These are phyloP conservation scores for Clonostachys chloroleuca DNA, from an alignment of 2,329 filamentous ascomycete species.

Conservation along the genomic window DNA sequence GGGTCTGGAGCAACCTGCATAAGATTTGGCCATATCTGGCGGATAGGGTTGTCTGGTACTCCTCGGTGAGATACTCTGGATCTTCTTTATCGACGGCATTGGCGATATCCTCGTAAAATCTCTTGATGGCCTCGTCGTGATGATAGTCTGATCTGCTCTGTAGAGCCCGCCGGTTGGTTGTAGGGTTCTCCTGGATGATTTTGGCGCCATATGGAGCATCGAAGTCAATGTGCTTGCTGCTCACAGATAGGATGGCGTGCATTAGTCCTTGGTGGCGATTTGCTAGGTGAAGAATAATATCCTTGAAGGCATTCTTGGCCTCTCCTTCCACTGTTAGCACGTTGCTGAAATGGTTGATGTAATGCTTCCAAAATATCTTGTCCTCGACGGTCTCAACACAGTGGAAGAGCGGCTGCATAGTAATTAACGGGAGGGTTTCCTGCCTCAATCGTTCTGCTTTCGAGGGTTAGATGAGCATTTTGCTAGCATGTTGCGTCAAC, in stretches of 20 bases:
- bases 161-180: conserved; percentile 39
- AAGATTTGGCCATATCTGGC: conserved; percentile 61
- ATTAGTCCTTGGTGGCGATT: conserved; percentile 77
- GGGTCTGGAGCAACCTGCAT: conserved; percentile 53
- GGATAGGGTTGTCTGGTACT: conserved; percentile 41
- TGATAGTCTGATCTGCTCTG: conserved; percentile 50
- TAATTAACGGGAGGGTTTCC: conserved; percentile 46
- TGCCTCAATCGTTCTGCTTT: conserved; percentile 41
- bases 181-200: conserved; percentile 43
- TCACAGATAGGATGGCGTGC: conserved; percentile 84
- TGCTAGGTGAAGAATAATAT: conserved; percentile 78
- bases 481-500: neutral
- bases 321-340: conserved; percentile 81
- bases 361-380: conserved; percentile 77
- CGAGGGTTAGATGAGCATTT: neutral
- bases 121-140: conserved; percentile 48
- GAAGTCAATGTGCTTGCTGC: conserved; percentile 70
- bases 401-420: conserved; percentile 65
- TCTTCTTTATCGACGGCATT: conserved; percentile 34
- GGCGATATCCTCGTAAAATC: conserved; percentile 42
- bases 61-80: conserved; percentile 26
- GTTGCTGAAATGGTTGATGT: conserved; percentile 72
- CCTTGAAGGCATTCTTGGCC: conserved; percentile 79
- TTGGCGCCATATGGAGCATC: conserved; percentile 51
- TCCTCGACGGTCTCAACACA: conserved; percentile 80